These are phyloP conservation scores for Phytophthora hybrid DNA, from an alignment of 352 stramenopile species.

Conservation along the genomic window DNA sequence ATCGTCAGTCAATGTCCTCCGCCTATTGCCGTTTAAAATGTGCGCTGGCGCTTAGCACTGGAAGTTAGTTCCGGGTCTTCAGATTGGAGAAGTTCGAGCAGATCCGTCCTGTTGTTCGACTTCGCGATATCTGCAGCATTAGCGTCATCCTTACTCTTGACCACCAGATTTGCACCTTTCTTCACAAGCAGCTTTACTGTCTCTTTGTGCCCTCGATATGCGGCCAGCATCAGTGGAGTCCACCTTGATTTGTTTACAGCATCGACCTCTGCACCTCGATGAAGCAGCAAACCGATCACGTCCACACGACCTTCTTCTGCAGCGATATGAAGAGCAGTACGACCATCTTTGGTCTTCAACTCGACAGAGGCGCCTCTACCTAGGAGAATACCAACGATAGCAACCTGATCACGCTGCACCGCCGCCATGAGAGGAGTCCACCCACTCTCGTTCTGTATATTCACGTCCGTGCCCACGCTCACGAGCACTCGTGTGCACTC, in stretches of 20 bases:
- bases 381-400: slow-evolving; percentile 9
- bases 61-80: neutral
- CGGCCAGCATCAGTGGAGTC: slow-evolving; percentile 26
- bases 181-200: slow-evolving; percentile 11
- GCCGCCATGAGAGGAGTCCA: slow-evolving; percentile 28
- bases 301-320: slow-evolving; percentile 17
- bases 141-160: slow-evolving; percentile 1
- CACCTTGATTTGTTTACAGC: neutral
- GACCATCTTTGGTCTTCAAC: slow-evolving; percentile 6
- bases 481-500: slow-evolving; percentile 4
- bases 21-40: neutral
- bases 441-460: slow-evolving; percentile 3
- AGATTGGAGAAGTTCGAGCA: slow-evolving; percentile 6
- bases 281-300: slow-evolving; percentile 14
- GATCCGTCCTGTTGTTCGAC: slow-evolving; percentile 18
- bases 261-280: slow-evolving; percentile 8
- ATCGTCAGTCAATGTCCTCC: too few species aligned
- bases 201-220: slow-evolving; percentile 18
- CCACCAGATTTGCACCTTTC: slow-evolving; percentile 5
- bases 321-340: slow-evolving; percentile 23
- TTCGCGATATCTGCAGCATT: slow-evolving; percentile 6
- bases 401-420: slow-evolving; percentile 7
- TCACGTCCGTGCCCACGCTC: neutral
- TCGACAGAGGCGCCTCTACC: neutral
- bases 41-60: neutral